Evolutionary conservation across 2,329 filamentous ascomycete species (phyloP).

Genomic region (Aspergillus awamori): DNA sequence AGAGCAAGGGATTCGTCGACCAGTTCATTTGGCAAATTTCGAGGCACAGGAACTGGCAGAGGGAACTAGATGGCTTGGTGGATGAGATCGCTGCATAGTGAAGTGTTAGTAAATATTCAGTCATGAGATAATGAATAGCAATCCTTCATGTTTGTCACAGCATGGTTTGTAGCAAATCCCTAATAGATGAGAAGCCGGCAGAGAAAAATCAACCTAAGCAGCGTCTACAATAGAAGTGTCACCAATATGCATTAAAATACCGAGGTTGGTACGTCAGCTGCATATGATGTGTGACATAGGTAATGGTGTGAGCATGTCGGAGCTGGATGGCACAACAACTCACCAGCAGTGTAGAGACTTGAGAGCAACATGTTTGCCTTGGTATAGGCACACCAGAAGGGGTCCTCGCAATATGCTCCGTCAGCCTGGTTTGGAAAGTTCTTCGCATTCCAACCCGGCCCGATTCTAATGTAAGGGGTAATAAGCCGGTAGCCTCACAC

Average conservation of each 20-base stretch:
- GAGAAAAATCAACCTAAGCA: too few relatives aligned
- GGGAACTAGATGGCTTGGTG: slow-evolving; percentile 73
- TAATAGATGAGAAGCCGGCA: too few relatives aligned
- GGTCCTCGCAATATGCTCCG: neutral
- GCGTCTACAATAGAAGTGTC: too few relatives aligned
- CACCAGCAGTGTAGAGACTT: neutral
- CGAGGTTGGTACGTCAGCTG: neutral
- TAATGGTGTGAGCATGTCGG: neutral
- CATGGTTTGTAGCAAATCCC: neutral
- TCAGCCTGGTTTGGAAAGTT: neutral
- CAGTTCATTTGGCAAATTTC: slow-evolving; percentile 71
- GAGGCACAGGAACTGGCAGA: slow-evolving; percentile 71
- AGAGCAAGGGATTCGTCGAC: slow-evolving; percentile 67
- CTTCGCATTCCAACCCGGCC: slow-evolving; percentile 18
- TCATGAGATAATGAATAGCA: slow-evolving; percentile 5
- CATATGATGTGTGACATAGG: slow-evolving; percentile 9
- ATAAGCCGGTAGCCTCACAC: neutral
- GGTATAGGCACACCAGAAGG: neutral
- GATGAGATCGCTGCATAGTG: slow-evolving; percentile 64
- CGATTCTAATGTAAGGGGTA: slow-evolving; percentile 5
- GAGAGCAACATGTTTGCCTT: neutral
- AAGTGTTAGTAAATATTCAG: neutral
- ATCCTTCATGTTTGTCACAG: neutral
- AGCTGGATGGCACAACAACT: neutral
- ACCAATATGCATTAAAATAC: neutral